These are phyloP conservation scores for Hypomyces perniciosus DNA, from an alignment of 2,329 filamentous ascomycete species.

Conservation along the genomic window DNA sequence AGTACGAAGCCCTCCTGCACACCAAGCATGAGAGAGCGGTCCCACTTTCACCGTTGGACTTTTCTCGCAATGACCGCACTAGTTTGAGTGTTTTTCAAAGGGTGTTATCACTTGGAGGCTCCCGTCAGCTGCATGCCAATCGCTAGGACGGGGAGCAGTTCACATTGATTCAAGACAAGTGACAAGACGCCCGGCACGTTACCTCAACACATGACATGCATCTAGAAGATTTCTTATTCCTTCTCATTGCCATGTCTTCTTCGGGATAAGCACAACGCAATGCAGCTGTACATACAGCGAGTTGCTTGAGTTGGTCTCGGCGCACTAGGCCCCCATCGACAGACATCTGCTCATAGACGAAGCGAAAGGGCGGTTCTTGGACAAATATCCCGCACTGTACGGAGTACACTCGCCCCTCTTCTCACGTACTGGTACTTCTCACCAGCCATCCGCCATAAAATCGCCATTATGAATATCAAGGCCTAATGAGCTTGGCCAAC, in stretches of 20 bases:
- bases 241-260: not conserved
- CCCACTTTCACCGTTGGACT: no score
- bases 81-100: no score
- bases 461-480: conserved; percentile 6
- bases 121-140: no score
- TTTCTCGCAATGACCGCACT: no score
- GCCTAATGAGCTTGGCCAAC: conserved; percentile 1
- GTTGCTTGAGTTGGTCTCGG: not conserved
- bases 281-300: not conserved
- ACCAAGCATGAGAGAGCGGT: no score
- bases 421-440: conserved; percentile 9
- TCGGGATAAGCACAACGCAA: not conserved
- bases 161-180: no score
- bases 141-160: no score
- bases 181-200: not conserved
- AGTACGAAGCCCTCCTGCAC: no score
- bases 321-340: not conserved
- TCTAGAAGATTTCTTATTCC: not conserved
- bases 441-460: conserved; percentile 4
- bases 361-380: not conserved
- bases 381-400: conserved; percentile 4
- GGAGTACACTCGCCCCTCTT: not conserved
- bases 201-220: not conserved
- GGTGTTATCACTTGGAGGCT: no score
- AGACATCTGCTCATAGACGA: not conserved